Evolutionary conservation across 2,329 filamentous ascomycete genomes (phyloP).

Genomic region (Ascochyta lentis): DNA sequence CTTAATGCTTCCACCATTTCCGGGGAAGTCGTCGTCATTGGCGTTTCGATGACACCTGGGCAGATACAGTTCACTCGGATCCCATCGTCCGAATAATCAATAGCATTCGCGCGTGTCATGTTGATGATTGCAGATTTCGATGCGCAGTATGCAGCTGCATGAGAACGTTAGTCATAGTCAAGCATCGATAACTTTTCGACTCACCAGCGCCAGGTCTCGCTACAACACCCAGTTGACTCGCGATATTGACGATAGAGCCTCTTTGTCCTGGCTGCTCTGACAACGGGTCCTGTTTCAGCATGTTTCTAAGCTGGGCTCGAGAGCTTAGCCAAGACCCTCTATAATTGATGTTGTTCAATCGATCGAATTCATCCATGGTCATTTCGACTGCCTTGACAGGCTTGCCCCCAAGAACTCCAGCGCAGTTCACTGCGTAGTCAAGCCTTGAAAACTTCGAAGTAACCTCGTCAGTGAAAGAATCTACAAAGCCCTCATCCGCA

Average conservation of each 20-base stretch:
- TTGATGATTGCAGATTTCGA: slow-evolving; percentile 66
- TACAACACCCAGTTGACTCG: slow-evolving; percentile 59
- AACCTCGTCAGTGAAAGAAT: slow-evolving; percentile 50
- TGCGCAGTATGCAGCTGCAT: slow-evolving; percentile 61
- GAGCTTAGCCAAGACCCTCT: slow-evolving; percentile 65
- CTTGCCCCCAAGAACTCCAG: slow-evolving; percentile 57
- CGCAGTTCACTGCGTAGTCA: slow-evolving; percentile 64
- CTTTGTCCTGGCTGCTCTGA: slow-evolving; percentile 42
- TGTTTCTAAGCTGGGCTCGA: slow-evolving; percentile 57
- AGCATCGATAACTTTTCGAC: background rate
- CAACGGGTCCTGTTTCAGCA: slow-evolving; percentile 59
- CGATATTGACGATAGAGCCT: slow-evolving; percentile 63
- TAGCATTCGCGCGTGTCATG: slow-evolving; percentile 63
- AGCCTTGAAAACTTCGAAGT: slow-evolving; percentile 53
- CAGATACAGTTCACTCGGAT: slow-evolving; percentile 68
- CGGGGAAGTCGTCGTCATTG: slow-evolving; percentile 37
- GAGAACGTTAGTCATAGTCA: slow-evolving; percentile 11
- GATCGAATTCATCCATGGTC: slow-evolving; percentile 58
- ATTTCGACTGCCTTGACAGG: slow-evolving; percentile 56
- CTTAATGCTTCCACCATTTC: slow-evolving; percentile 42
- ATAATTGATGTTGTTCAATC: slow-evolving; percentile 63
- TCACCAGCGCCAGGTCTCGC: slow-evolving; percentile 33
- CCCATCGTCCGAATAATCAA: slow-evolving; percentile 58
- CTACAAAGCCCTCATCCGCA: slow-evolving; percentile 55
- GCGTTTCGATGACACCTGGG: slow-evolving; percentile 58